phyloP scores from a whole-genome alignment of 2,329 filamentous ascomycete genomes.

The Aspergillus pseudotamarii region DNA sequence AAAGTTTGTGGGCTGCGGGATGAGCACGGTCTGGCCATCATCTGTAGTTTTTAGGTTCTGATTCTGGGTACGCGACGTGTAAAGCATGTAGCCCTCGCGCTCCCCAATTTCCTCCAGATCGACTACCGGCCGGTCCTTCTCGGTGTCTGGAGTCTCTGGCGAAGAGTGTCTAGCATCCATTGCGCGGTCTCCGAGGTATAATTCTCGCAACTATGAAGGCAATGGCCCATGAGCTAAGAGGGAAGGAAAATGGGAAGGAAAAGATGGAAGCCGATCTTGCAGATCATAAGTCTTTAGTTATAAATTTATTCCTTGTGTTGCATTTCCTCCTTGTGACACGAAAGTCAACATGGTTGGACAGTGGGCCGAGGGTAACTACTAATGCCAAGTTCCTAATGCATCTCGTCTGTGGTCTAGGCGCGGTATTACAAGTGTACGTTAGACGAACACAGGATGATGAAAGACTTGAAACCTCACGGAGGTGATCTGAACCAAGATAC shows the following conservation, averaged over 20 bases:
- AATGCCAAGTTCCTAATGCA: not conserved
- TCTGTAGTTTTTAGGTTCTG: constrained; percentile 32
- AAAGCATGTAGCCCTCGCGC: constrained; percentile 14
- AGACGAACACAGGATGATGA: not conserved
- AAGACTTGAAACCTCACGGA: not conserved
- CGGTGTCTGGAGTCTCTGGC: not conserved
- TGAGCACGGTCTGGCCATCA: constrained; percentile 40
- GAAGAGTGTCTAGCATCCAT: not conserved
- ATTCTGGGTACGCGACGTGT: constrained; percentile 4
- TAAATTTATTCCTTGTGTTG: not conserved
- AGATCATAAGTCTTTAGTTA: not conserved
- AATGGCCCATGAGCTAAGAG: not conserved
- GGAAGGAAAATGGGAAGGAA: not conserved
- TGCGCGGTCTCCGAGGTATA: not conserved
- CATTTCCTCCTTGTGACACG: not conserved
- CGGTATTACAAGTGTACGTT: not conserved
- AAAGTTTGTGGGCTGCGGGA: constrained; percentile 43
- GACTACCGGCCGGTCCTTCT: not conserved
- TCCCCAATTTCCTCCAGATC: constrained; percentile 18
- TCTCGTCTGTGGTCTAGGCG: not conserved
- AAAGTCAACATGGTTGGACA: not conserved
- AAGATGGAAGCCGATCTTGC: not conserved
- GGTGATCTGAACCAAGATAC: not conserved
- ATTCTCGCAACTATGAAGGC: not conserved
- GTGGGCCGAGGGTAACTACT: not conserved